phyloP scores from a whole-genome alignment of 1,284 basidiomycete species.

The Peniophora sp. region DNA sequence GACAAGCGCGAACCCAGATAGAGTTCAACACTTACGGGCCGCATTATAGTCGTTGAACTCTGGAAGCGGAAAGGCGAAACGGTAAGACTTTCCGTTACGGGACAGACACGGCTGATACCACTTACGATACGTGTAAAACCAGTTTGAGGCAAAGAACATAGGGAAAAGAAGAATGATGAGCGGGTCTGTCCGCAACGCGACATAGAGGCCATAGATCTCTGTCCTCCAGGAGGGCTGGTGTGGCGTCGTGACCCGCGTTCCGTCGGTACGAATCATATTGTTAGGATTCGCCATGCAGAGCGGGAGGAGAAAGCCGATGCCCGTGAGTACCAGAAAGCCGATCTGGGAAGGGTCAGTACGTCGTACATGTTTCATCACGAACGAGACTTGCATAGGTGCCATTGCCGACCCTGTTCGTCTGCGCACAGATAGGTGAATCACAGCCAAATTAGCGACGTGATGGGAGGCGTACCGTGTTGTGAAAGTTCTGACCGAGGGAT shows the following conservation, averaged over 20 bases:
- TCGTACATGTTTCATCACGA: not conserved
- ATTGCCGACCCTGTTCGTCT: constrained; percentile 39
- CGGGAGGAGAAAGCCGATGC: constrained; percentile 57
- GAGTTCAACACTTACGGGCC: constrained; percentile 16
- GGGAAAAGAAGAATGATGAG: constrained; percentile 42
- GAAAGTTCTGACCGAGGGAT: constrained; percentile 43
- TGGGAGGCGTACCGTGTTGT: constrained; percentile 25
- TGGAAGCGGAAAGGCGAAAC: constrained; percentile 13
- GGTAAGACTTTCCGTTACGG: not conserved
- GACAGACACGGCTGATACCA: constrained; percentile 7
- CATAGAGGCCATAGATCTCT: constrained; percentile 44
- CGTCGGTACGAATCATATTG: constrained; percentile 65
- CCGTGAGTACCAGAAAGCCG: constrained; percentile 63
- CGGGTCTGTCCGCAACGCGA: constrained; percentile 37
- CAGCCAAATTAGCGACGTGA: not conserved
- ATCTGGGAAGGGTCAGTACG: constrained; percentile 34
- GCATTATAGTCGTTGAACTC: constrained; percentile 64
- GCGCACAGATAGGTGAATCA: constrained; percentile 4
- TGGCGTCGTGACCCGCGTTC: constrained; percentile 52
- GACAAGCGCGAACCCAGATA: no score
- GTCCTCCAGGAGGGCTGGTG: constrained; percentile 66
- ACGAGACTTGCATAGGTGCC: constrained; percentile 48
- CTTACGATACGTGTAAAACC: constrained; percentile 72
- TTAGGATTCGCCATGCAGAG: constrained; percentile 60
- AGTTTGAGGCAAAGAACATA: constrained; percentile 61